A percentile compares a stretch with the other conserved stretches of the same genome.
Evolutionary conservation across 768 basidiomycete genomes (phyloP).

Genomic region (Ramaria sp.): DNA sequence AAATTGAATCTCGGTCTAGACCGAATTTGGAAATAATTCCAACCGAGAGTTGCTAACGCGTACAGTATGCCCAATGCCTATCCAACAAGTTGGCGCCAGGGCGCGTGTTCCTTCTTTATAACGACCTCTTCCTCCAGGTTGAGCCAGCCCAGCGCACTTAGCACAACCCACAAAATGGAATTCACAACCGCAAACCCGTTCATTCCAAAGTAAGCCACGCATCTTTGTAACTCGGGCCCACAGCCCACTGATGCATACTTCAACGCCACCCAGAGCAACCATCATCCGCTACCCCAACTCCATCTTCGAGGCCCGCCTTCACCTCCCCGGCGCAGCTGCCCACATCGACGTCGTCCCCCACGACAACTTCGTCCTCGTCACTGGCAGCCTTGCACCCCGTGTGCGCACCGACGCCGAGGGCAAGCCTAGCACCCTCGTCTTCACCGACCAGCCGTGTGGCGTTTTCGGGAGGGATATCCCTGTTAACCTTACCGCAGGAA

Average conservation of each 20-base stretch:
- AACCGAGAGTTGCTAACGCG: too few species aligned
- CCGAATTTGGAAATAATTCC: too few species aligned
- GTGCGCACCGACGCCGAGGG: neutral
- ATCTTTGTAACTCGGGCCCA: neutral
- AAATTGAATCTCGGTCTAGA: too few species aligned
- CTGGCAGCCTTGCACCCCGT: neutral
- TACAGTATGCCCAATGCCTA: too few species aligned
- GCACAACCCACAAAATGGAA: neutral
- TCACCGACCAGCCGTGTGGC: slow-evolving; percentile 4
- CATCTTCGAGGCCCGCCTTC: neutral
- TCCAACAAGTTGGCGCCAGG: too few species aligned
- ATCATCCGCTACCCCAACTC: neutral
- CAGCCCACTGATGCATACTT: neutral
- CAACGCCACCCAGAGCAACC: neutral
- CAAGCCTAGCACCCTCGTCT: neutral
- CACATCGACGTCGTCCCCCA: neutral
- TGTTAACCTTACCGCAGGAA: neutral
- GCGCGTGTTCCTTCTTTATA: too few species aligned
- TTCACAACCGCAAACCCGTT: slow-evolving; percentile 5
- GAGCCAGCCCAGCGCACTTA: too few species aligned
- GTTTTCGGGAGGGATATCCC: neutral
- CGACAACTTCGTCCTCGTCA: neutral
- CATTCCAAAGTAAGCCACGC: neutral
- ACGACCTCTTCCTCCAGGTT: too few species aligned
- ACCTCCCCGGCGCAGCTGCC: neutral